These are phyloP conservation scores for Monosporozyma aquatica DNA, from an alignment of 805 yeast species.

Conservation along the genomic window DNA sequence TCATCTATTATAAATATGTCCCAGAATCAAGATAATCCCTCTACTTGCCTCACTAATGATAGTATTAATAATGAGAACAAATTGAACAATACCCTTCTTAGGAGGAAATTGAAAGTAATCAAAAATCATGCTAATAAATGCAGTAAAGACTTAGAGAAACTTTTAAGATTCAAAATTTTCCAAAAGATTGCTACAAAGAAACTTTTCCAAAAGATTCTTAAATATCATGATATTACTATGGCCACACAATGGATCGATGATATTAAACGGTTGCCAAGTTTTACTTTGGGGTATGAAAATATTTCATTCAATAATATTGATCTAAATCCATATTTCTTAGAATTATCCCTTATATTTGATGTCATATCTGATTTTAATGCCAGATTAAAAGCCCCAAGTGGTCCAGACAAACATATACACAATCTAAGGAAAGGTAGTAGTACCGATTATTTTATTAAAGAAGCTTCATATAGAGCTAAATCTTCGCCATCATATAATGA, in stretches of 20 bases:
- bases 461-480: background rate
- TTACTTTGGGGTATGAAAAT: conserved; percentile 31
- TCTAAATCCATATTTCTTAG: conserved; percentile 41
- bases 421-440: background rate
- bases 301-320: conserved; percentile 41
- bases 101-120: conserved; percentile 13
- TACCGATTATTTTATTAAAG: background rate
- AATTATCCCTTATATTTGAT: conserved; percentile 37
- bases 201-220: conserved; percentile 44
- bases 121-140: conserved; percentile 17
- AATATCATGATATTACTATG: conserved; percentile 20
- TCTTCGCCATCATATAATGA: background rate
- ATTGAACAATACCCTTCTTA: background rate
- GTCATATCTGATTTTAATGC: conserved; percentile 23
- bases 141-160: conserved; percentile 37
- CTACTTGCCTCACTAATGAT: too few species aligned
- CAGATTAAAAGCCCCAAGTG: background rate
- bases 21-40: conserved; percentile 1
- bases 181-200: conserved; percentile 56
- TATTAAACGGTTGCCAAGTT: conserved; percentile 12
- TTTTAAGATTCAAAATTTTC: conserved; percentile 47
- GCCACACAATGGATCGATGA: conserved; percentile 11
- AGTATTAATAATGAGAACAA: background rate
- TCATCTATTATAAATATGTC: conserved; percentile 16
- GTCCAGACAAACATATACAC: background rate